Base-by-base conservation (phyloP, 306 rosid species). In the Ziziphus jujuba region DNA sequence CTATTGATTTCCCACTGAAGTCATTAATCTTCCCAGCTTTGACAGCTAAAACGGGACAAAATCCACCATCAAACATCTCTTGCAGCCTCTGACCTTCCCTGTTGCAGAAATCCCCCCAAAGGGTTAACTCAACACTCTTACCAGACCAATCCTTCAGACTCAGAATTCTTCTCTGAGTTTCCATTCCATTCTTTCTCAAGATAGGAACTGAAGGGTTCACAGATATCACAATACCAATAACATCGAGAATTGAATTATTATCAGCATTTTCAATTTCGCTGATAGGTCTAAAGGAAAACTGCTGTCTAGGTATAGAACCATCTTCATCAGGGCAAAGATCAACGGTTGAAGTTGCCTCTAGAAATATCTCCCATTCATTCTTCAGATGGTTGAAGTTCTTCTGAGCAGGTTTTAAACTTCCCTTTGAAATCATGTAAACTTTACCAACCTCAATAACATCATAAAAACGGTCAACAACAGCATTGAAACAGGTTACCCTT, bases 71-170 rank as follows among this genome's bases (percentile, higher is more conserved):
- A 9, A 79, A 68, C 81, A 88, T 83, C 73, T 90, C 95, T 75
- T 90, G 91, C 68, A 93, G 86, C 73, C 74, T 74, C 75, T 86
- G 96, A 72, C 98, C 98, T 83, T 93, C 98, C 83, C 85, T 83
- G 55, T 93, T 93, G 86, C 98, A 93, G 72, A 90, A 84, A 43
- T 93, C 97, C 7, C 98, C 98, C 98, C 98, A 93, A 25, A 93
- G 87, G 57, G 97, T 93, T 59, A 93, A 67, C 84, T 93, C 99
- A 57, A 95, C 77, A 59, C 87, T 90, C 79, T 72, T 86, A 50
- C 88, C 88, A 20, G 99, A 95, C 68, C 77, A 61, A 72, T 95
- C 99, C 79, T 88, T 90, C 34, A 95, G 78, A 81, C 81, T 84
- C 82, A 90, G 72, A 77, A 87, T 74, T 75, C 99, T 85, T 82